Conservation (phyloP, 1,139 yeast species). For the Debaryomyces psychrophilus region DNA sequence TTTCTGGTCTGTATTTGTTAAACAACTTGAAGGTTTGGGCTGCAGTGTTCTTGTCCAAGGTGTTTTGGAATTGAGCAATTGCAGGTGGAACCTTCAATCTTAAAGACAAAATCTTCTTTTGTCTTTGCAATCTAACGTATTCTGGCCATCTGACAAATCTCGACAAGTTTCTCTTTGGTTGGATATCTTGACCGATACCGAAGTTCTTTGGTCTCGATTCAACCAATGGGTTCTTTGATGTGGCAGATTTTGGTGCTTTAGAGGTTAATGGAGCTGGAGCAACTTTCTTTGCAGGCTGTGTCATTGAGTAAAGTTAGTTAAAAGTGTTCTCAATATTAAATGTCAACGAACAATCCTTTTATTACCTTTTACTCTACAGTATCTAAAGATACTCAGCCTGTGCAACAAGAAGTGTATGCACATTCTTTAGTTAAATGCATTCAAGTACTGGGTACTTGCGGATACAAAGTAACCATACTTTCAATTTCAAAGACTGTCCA, state of each 20-base stretch:
- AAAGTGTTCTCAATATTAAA: conserved; percentile 31
- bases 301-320: conserved; percentile 65
- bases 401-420: conserved; percentile 46
- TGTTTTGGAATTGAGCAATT: conserved; percentile 91
- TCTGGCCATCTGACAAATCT: conserved; percentile 98
- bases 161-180: conserved; percentile 57
- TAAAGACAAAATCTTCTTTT: conserved; percentile 89
- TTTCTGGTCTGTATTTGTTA: conserved; percentile 99
- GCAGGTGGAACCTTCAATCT: conserved; percentile 99
- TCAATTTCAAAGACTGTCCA: conserved; percentile 7
- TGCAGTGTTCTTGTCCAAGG: conserved; percentile 98
- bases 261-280: conserved; percentile 55
- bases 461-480: conserved; percentile 11
- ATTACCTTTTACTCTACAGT: conserved; percentile 44
- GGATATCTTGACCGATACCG: conserved; percentile 47
- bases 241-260: conserved; percentile 33
- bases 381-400: conserved; percentile 50
- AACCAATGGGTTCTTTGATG: conserved; percentile 43
- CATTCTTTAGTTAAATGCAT: conserved; percentile 22
- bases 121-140: conserved; percentile 88
- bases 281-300: conserved; percentile 60
- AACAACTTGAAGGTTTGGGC: conserved; percentile 93
- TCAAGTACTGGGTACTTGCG: conserved; percentile 7
- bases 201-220: conserved; percentile 45
- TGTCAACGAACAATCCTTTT: conserved; percentile 34